Evolutionary conservation across 2,329 filamentous ascomycete genomes (phyloP).

Genomic region (Trichoderma breve): DNA sequence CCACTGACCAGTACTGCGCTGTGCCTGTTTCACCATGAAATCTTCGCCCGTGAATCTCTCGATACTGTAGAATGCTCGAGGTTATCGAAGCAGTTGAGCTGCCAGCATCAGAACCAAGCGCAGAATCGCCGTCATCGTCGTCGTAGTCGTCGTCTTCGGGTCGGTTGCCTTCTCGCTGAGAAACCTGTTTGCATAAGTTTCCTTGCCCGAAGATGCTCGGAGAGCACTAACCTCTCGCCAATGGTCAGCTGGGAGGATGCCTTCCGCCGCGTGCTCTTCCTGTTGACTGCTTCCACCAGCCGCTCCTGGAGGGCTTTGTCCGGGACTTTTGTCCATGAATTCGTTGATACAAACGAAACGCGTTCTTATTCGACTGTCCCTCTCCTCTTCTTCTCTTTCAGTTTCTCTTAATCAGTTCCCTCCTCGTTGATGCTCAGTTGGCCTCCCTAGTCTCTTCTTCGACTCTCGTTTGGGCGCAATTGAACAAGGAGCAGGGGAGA

Average conservation of each 20-base stretch:
- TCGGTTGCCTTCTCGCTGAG: neutral
- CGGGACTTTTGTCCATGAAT: neutral
- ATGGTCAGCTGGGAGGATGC: slow-evolving; percentile 15
- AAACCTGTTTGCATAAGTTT: neutral
- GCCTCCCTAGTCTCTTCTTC: neutral
- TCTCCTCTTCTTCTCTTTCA: neutral
- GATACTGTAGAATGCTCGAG: slow-evolving; percentile 35
- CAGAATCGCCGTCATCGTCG: slow-evolving; percentile 27
- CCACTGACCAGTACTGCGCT: slow-evolving; percentile 13
- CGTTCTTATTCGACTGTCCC: neutral
- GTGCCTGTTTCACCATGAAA: slow-evolving; percentile 27
- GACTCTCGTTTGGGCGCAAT: neutral
- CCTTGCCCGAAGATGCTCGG: neutral
- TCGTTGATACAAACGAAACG: no score
- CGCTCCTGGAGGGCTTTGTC: neutral
- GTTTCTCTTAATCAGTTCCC: neutral
- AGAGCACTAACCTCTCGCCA: slow-evolving; percentile 18
- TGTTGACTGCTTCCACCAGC: neutral
- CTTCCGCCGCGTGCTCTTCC: neutral
- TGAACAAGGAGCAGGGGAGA: neutral
- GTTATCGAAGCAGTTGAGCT: slow-evolving; percentile 35
- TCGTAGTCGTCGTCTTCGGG: slow-evolving; percentile 19
- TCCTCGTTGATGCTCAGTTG: neutral
- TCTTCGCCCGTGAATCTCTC: slow-evolving; percentile 33
- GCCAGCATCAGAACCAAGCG: slow-evolving; percentile 24